Evolutionary conservation across 768 basidiomycete species (phyloP), one percentile per base, ranked within the genome.

Genomic region (Neoboletus subvelutipes): DNA sequence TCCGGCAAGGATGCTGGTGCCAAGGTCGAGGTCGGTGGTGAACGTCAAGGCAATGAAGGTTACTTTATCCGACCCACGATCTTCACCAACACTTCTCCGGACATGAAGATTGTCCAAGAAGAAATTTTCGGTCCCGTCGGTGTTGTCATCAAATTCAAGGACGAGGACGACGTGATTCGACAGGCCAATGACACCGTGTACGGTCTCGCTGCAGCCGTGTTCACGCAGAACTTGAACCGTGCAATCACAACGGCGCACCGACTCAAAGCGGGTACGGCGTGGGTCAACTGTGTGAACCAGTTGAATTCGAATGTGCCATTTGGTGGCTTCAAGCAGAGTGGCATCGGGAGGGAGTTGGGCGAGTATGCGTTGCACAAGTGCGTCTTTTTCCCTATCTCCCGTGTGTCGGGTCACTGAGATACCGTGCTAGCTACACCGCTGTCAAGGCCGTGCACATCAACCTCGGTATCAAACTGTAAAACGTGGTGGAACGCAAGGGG

Each of bases 141-240:
- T 54, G 88, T 86, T 28, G 74, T 94, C 39, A 80, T 86, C 76
- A 86, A 85, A 68, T 93, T 94, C 76, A 81, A 85, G 64, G 79
- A 82, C 50, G 84, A 83, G 58, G 79, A 82, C 62, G 84, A 90
- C 55, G 85, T 85, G 39, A 73, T 91, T 62, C 72, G 70, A 46
- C 80, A 83, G 66, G 96, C 93, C 28, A 99, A 99, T 73, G 87
- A 96, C 69, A 88, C 90, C 0, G 66, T 76, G 49, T 96, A 94
- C 71, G 95, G 95, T 56, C 83, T 97, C 45, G 93, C 92, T 15
- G 86, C 90, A 3, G 88, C 89, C 9, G 85, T 98, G 52, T 97
- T 94, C 79, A 86, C 89, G 36, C 78, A 83, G 66, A 80, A 95
- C 72, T 73, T 96, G 76, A 83, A 81, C 61, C 80, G 87, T 28